A percentile compares a stretch with the other conserved stretches of the same genome.
These are phyloP conservation scores for Zygoascus tannicola DNA, from an alignment of 805 yeast species.

Conservation along the genomic window DNA sequence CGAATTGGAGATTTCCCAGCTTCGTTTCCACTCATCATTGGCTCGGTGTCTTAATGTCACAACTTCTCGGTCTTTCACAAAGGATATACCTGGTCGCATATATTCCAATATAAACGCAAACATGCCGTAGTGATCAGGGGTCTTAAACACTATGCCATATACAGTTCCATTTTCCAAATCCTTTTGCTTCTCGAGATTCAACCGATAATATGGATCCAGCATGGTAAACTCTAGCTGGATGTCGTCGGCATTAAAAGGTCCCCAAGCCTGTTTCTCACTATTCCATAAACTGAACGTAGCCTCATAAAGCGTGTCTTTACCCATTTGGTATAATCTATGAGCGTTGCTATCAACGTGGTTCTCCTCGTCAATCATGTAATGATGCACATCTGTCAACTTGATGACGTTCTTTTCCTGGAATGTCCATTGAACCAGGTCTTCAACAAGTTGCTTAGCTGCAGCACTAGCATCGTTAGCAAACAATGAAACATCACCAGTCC, in stretches of 20 bases:
- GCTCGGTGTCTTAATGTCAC: constrained; percentile 90
- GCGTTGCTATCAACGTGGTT: constrained; percentile 21
- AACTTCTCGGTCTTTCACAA: constrained; percentile 51
- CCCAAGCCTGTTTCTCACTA: constrained; percentile 56
- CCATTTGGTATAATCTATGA: constrained; percentile 51
- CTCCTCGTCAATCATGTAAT: constrained; percentile 36
- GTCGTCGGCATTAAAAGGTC: constrained; percentile 46
- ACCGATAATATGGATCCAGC: constrained; percentile 92
- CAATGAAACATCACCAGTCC: constrained; percentile 67
- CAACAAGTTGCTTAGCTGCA: constrained; percentile 30
- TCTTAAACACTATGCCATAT: constrained; percentile 47
- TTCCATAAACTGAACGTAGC: constrained; percentile 35
- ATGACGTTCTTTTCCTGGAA: constrained; percentile 62
- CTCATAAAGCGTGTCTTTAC: constrained; percentile 56
- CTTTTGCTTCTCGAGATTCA: constrained; percentile 40
- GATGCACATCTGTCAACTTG: constrained; percentile 44
- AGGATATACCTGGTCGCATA: constrained; percentile 66
- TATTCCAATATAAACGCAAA: constrained; percentile 77
- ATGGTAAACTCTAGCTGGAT: constrained; percentile 79
- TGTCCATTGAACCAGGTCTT: constrained; percentile 55
- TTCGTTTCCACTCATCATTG: constrained; percentile 86
- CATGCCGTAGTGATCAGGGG: constrained; percentile 97
- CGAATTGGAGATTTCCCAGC: constrained; percentile 87
- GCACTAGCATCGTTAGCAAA: constrained; percentile 30
- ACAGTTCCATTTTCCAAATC: constrained; percentile 31